Conservation (phyloP, 2,329 filamentous ascomycete genomes). For the Tolypocladium cylindrosporum region DNA sequence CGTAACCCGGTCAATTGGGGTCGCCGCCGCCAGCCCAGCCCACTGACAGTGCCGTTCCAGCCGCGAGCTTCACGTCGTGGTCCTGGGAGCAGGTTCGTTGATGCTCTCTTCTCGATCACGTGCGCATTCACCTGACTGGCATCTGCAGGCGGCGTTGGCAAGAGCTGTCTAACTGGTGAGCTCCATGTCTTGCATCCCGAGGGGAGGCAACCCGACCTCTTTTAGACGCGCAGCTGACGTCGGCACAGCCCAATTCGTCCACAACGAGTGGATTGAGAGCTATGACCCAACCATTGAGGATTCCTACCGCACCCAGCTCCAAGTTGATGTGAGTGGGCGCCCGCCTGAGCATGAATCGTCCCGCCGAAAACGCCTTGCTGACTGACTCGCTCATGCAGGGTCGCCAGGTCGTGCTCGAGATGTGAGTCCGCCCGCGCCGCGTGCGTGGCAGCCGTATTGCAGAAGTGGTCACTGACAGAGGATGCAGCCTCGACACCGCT, state of each 20-base stretch:
- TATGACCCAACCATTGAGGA: conserved; percentile 75
- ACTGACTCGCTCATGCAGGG: conserved; percentile 45
- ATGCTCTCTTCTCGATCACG: conserved; percentile 1
- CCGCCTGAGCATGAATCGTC: not conserved
- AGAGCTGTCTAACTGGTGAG: conserved; percentile 83
- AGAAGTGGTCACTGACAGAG: conserved; percentile 9
- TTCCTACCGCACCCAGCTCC: conserved; percentile 63
- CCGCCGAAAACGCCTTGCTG: no score
- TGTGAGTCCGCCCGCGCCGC: conserved; percentile 43
- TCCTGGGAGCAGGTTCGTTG: conserved; percentile 63
- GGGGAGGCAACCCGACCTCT: not conserved
- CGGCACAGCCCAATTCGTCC: conserved; percentile 71
- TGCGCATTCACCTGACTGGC: conserved; percentile 18
- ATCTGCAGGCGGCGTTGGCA: conserved; percentile 69
- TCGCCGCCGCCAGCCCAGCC: not conserved
- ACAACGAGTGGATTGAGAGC: conserved; percentile 89
- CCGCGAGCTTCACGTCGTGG: conserved; percentile 74
- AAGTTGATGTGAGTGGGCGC: conserved; percentile 66
- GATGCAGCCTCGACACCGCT: conserved; percentile 67
- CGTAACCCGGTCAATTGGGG: not conserved
- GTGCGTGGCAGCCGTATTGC: not conserved
- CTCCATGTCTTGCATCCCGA: conserved; percentile 2
- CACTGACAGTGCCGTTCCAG: conserved; percentile 24
- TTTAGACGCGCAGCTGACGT: not conserved
- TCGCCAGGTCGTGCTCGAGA: conserved; percentile 81